Evolutionary conservation across 495 filamentous ascomycete species (phyloP).

Genomic region (Cetradonia linearis): DNA sequence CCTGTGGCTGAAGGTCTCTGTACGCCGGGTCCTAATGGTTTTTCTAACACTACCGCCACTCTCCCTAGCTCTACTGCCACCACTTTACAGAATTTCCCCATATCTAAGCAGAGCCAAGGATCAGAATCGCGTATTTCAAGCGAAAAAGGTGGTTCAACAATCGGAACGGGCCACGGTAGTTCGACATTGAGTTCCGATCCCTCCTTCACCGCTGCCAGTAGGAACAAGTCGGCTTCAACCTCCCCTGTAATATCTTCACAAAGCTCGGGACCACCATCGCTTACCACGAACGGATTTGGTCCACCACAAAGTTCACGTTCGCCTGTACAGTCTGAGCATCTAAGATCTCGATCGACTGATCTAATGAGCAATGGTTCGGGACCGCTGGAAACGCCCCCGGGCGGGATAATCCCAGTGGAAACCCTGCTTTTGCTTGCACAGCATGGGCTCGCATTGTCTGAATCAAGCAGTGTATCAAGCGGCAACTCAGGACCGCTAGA

Average conservation of each 20-base stretch:
- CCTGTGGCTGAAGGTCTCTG: neutral
- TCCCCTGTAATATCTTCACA: neutral
- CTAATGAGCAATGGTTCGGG: neutral
- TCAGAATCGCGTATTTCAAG: neutral
- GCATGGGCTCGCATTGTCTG: neutral
- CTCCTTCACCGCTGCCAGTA: neutral
- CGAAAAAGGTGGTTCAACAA: neutral
- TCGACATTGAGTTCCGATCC: neutral
- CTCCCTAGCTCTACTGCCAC: no score
- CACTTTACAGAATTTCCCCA: neutral
- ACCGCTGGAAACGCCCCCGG: neutral
- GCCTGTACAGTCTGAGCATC: neutral
- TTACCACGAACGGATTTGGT: neutral
- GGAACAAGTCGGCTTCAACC: neutral
- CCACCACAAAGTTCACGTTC: neutral
- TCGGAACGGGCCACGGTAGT: neutral
- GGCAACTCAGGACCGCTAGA: neutral
- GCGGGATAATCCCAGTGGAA: neutral
- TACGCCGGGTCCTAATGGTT: neutral
- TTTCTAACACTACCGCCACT: neutral
- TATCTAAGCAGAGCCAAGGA: neutral
- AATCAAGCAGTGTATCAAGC: neutral
- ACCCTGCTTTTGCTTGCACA: neutral
- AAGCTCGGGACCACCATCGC: neutral
- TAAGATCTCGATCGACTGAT: no score